A percentile compares a stretch with the other conserved stretches of the same genome.
Evolutionary conservation across 192 early-diverging fungal species (phyloP).

Genomic region (Umbelopsis sp.): DNA sequence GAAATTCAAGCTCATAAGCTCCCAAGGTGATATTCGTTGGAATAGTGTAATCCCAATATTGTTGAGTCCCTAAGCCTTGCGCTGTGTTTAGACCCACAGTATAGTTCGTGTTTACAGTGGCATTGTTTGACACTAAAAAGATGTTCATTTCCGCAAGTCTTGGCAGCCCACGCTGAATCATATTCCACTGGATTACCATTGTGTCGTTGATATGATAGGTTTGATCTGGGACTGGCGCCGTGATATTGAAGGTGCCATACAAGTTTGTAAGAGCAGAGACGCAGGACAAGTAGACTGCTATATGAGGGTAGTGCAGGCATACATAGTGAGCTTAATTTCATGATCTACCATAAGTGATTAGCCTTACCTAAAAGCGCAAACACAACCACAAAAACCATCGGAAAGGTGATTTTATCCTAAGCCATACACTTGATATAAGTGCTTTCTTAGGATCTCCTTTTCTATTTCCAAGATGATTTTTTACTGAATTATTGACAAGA

Average conservation of each 20-base stretch:
- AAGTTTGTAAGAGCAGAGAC: neutral
- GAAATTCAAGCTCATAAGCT: neutral
- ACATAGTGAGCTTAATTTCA: neutral
- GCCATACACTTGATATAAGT: too few species aligned
- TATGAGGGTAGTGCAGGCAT: neutral
- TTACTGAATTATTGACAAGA: too few species aligned
- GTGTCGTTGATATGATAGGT: constrained; percentile 4
- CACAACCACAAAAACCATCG: too few species aligned
- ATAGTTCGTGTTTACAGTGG: neutral
- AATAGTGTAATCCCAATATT: constrained; percentile 13
- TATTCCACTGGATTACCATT: neutral
- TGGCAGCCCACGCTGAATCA: constrained; percentile 1
- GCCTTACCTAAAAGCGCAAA: too few species aligned
- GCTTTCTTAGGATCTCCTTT: too few species aligned
- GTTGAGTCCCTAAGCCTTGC: neutral
- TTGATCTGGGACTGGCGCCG: neutral
- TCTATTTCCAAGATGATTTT: too few species aligned
- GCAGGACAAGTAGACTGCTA: neutral
- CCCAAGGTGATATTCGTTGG: neutral
- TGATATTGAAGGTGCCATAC: neutral
- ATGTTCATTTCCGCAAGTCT: constrained; percentile 22
- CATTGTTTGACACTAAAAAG: constrained; percentile 15
- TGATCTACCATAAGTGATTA: too few species aligned
- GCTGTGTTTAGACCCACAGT: constrained; percentile 7
- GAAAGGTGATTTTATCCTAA: too few species aligned